Conservation (phyloP, 2,329 filamentous ascomycete species). For the Calcarisporium arbuscula region DNA sequence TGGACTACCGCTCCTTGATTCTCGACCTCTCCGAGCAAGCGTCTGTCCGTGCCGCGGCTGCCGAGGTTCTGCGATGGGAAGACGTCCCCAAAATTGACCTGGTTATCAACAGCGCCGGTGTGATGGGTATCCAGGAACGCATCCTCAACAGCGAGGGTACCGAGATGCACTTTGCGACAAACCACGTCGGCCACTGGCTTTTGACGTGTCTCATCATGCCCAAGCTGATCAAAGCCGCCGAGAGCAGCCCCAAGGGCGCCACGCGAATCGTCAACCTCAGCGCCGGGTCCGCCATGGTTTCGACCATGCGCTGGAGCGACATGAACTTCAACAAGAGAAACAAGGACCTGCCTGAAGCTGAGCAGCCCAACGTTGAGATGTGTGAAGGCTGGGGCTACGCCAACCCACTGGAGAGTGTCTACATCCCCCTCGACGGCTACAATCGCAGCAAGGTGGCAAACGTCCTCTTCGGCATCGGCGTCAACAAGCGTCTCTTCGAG, state of each 20-base stretch:
- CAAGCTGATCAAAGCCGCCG: constrained; percentile 24
- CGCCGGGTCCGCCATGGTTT: constrained; percentile 32
- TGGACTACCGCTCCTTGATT: constrained; percentile 23
- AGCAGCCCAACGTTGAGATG: constrained; percentile 11
- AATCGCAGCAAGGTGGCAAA: constrained; percentile 22
- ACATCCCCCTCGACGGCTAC: constrained; percentile 19
- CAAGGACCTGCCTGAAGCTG: constrained; percentile 13
- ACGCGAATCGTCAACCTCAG: constrained; percentile 36
- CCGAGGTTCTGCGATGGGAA: constrained; percentile 20
- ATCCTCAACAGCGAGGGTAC: constrained; percentile 27
- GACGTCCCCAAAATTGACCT: constrained; percentile 27
- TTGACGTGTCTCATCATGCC: constrained; percentile 28
- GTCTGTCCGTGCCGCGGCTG: constrained; percentile 30
- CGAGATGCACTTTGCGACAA: constrained; percentile 29
- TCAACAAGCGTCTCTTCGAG: constrained; percentile 16
- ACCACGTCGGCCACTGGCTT: constrained; percentile 32
- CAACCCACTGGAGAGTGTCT: constrained; percentile 12
- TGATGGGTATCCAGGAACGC: constrained; percentile 27
- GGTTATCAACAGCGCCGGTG: constrained; percentile 32
- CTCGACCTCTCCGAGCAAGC: constrained; percentile 33
- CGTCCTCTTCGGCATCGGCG: constrained; percentile 19
- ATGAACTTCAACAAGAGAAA: constrained; percentile 32
- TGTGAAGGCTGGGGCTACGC: constrained; percentile 11
- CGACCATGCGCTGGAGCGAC: constrained; percentile 34
- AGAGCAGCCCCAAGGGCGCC: constrained; percentile 19